Conservation (phyloP, 768 basidiomycete genomes). For the Mycena pura region DNA sequence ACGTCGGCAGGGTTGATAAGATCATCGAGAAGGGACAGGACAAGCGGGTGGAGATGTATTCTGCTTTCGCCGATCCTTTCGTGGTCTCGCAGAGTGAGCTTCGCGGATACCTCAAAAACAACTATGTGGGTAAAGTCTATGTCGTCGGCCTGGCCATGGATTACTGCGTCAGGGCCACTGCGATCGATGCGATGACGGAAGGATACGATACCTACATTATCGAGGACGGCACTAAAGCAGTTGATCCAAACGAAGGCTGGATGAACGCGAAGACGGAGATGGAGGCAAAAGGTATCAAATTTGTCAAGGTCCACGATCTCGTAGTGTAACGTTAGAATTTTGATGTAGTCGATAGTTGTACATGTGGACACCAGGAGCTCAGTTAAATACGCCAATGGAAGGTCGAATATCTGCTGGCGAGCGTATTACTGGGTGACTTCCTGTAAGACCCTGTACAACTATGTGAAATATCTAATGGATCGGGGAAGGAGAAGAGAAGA, state of each 20-base stretch:
- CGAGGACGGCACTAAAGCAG: conserved; percentile 32
- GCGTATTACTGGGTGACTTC: too few species aligned
- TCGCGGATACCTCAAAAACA: conserved; percentile 32
- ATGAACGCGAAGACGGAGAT: conserved; percentile 20
- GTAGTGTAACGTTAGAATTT: too few species aligned
- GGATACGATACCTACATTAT: conserved; percentile 39
- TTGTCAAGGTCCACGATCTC: conserved; percentile 6
- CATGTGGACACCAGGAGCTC: too few species aligned
- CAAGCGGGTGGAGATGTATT: conserved; percentile 66
- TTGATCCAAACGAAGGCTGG: conserved; percentile 30
- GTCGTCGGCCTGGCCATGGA: conserved; percentile 70
- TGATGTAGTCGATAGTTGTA: too few species aligned
- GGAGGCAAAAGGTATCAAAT: conserved; percentile 17
- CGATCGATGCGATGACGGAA: conserved; percentile 49
- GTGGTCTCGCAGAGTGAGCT: conserved; percentile 28
- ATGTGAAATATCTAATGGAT: too few species aligned
- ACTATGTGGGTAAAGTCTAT: conserved; percentile 54
- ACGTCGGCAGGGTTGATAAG: conserved; percentile 30
- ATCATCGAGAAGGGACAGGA: conserved; percentile 54
- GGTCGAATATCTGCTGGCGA: too few species aligned
- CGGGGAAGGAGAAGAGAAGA: too few species aligned
- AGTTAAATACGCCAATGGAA: too few species aligned
- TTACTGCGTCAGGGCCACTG: conserved; percentile 63
- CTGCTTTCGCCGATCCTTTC: conserved; percentile 64
- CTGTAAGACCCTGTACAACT: too few species aligned